phyloP scores from a whole-genome alignment of 176 grass and related monocot genomes.

The Thinopyrum elongatum region DNA sequence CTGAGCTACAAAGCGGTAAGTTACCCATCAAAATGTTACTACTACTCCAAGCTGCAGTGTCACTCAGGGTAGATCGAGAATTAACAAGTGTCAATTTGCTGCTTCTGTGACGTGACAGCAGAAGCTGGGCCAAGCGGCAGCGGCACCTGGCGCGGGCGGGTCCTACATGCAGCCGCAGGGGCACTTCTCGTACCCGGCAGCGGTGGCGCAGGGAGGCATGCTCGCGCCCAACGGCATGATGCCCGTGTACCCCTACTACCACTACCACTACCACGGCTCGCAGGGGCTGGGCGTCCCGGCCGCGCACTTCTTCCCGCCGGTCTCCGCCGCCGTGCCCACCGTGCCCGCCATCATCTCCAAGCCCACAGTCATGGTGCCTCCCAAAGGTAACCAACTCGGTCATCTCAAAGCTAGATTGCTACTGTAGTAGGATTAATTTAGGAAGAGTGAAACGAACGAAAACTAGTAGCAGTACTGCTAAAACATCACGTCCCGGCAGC shows the following conservation, averaged over 20 bases:
- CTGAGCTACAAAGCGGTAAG: conserved; percentile 83
- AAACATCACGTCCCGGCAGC: not conserved
- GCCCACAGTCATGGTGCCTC: conserved; percentile 62
- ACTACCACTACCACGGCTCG: conserved; percentile 74
- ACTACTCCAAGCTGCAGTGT: not conserved
- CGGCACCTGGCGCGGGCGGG: conserved; percentile 42
- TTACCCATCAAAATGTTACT: not conserved
- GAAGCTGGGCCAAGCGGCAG: conserved; percentile 60
- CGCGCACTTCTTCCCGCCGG: conserved; percentile 71
- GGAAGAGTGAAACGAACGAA: not conserved
- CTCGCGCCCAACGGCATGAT: conserved; percentile 68
- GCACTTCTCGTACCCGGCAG: conserved; percentile 71
- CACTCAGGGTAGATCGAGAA: not conserved
- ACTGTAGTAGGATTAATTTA: not conserved
- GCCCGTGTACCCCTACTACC: conserved; percentile 88
- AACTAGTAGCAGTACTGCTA: not conserved
- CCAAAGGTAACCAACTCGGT: conserved; percentile 51
- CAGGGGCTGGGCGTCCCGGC: conserved; percentile 86
- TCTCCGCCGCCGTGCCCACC: conserved; percentile 39
- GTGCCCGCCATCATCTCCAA: conserved; percentile 70
- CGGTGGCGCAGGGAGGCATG: conserved; percentile 56
- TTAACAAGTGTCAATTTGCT: not conserved
- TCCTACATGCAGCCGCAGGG: conserved; percentile 70
- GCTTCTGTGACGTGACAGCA: conserved; percentile 19
- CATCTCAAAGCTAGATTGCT: too few species aligned